Evolutionary conservation across 805 yeast genomes (phyloP).

Genomic region (Hanseniaspora guilliermondii): DNA sequence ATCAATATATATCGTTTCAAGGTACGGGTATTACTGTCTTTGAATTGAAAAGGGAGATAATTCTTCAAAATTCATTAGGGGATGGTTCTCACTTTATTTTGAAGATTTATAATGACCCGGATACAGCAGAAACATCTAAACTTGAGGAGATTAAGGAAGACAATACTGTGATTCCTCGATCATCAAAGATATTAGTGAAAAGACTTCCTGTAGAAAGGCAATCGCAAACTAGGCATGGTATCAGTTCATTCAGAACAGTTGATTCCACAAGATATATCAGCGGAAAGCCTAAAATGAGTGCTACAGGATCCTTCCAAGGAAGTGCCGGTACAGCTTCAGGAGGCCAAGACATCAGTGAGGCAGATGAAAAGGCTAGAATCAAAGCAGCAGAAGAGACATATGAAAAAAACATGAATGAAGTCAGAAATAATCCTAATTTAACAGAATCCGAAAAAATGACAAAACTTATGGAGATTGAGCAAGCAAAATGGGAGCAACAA

Average conservation of each 20-base stretch:
- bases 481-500: conserved; percentile 87
- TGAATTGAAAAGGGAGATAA: conserved; percentile 84
- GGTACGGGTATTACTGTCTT: conserved; percentile 95
- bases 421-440: conserved; percentile 31
- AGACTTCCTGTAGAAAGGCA: conserved; percentile 54
- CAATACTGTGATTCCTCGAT: conserved; percentile 79
- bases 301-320: neutral
- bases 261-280: conserved; percentile 60
- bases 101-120: conserved; percentile 34
- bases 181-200: conserved; percentile 68
- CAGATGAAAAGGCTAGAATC: conserved; percentile 16
- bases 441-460: conserved; percentile 81
- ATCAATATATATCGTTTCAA: conserved; percentile 45
- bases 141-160: conserved; percentile 74
- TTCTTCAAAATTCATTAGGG: conserved; percentile 65
- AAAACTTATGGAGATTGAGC: conserved; percentile 85
- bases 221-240: conserved; percentile 21
- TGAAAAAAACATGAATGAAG: conserved; percentile 13
- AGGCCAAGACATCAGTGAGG: conserved; percentile 8
- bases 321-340: conserved; percentile 17
- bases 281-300: conserved; percentile 47
- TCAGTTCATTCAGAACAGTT: conserved; percentile 32
- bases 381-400: conserved; percentile 16
- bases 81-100: conserved; percentile 78
- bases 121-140: conserved; percentile 47